phyloP scores from a whole-genome alignment of 108 stramenopile species.

The Pseudonitzschia pungens region DNA sequence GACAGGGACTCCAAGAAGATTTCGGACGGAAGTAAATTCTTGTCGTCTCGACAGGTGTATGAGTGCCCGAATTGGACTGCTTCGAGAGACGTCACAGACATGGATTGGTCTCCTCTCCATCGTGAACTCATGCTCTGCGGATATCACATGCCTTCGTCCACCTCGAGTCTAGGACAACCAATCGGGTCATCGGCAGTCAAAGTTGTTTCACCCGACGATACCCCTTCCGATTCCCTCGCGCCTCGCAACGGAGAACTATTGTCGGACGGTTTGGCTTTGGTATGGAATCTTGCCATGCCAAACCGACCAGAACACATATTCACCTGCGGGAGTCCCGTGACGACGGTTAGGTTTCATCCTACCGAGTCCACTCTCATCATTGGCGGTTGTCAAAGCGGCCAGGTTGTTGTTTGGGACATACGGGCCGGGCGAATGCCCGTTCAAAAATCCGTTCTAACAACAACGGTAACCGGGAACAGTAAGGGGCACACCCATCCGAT shows the following conservation, averaged over 20 bases:
- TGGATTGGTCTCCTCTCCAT: conserved; percentile 86
- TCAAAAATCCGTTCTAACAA: conserved; percentile 56
- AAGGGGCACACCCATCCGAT: conserved; percentile 78
- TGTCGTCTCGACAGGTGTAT: conserved; percentile 62
- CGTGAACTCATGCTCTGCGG: conserved; percentile 73
- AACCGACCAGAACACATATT: conserved; percentile 85
- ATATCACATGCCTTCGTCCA: conserved; percentile 59
- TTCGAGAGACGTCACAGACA: conserved; percentile 68
- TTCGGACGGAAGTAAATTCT: conserved; percentile 51
- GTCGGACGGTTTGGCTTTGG: conserved; percentile 72
- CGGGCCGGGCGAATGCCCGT: conserved; percentile 83
- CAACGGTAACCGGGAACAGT: conserved; percentile 33
- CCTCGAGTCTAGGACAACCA: conserved; percentile 31
- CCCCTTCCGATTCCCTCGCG: conserved; percentile 64
- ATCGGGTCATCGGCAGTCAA: conserved; percentile 42
- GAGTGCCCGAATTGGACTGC: conserved; percentile 72
- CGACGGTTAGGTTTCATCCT: conserved; percentile 74
- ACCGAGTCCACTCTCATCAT: conserved; percentile 79
- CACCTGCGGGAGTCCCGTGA: conserved; percentile 79
- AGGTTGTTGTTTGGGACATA: conserved; percentile 86
- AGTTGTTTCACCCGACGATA: conserved; percentile 59
- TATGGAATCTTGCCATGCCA: conserved; percentile 86
- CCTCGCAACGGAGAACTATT: conserved; percentile 51
- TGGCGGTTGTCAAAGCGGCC: conserved; percentile 80
- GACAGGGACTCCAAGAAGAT: conserved; percentile 29